A percentile compares a stretch with the other conserved stretches of the same genome.
These are phyloP conservation scores for Tetraselmis striata DNA, from an alignment of 139 green algal genomes.

Conservation along the genomic window DNA sequence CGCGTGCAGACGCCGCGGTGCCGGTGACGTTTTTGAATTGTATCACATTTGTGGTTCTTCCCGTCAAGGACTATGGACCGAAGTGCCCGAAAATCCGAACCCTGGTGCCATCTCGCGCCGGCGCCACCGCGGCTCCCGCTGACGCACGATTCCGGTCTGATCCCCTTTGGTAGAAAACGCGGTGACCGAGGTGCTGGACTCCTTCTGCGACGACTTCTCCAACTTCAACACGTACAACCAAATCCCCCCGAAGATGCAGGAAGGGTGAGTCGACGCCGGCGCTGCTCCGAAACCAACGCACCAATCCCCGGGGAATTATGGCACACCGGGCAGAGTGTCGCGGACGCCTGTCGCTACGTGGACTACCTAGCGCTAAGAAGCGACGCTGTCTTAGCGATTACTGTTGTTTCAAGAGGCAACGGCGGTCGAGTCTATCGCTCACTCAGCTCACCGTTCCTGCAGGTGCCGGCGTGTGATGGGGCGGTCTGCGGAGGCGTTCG, in stretches of 20 bases:
- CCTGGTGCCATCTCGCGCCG: too few relatives aligned
- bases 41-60: too few relatives aligned
- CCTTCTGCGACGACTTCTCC: background rate
- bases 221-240: background rate
- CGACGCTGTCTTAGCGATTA: background rate
- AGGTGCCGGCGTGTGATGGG: background rate
- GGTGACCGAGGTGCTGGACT: background rate
- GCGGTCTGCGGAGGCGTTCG: background rate
- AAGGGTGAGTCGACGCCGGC: background rate
- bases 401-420: background rate
- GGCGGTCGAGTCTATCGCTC: background rate
- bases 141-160: too few relatives aligned
- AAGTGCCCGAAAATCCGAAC: too few relatives aligned
- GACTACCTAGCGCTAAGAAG: too few relatives aligned
- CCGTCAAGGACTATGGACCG: too few relatives aligned
- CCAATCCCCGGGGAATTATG: background rate
- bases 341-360: background rate
- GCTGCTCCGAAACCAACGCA: background rate
- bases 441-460: background rate
- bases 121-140: too few relatives aligned
- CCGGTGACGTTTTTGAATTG: too few relatives aligned
- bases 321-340: background rate
- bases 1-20: too few relatives aligned
- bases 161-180: background rate
- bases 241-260: background rate